These are phyloP conservation scores for Leishmania mexicana DNA, from an alignment of 208 protist genomes.

Conservation along the genomic window DNA sequence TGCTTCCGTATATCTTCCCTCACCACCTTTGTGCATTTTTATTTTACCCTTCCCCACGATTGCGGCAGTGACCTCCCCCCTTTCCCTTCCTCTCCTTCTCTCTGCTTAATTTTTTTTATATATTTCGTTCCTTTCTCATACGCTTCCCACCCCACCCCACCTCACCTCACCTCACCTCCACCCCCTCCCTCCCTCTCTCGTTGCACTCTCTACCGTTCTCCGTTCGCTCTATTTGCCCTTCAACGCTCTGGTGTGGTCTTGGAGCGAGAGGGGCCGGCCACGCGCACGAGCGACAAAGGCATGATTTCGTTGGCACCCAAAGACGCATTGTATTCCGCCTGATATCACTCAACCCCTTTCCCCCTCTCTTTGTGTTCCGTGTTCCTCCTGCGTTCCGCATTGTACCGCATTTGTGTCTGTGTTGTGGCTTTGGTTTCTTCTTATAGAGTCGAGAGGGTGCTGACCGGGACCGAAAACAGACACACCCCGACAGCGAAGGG, in stretches of 20 bases:
- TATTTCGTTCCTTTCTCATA: no score
- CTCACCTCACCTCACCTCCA: no score
- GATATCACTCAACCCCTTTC: conserved; percentile 12
- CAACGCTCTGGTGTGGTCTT: background rate
- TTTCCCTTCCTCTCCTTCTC: background rate
- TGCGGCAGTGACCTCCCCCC: background rate
- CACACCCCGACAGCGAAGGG: background rate
- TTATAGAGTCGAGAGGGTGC: background rate
- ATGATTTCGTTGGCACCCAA: background rate
- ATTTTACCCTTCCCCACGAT: background rate
- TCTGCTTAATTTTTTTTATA: background rate
- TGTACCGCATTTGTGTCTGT: background rate
- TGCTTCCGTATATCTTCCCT: background rate
- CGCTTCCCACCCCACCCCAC: no score
- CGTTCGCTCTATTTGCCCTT: background rate
- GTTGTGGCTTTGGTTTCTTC: background rate
- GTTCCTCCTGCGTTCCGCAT: background rate
- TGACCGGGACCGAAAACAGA: background rate
- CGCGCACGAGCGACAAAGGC: background rate
- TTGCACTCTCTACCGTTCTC: background rate
- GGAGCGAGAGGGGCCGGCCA: background rate
- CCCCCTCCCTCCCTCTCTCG: background rate
- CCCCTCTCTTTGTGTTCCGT: background rate
- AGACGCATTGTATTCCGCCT: background rate
- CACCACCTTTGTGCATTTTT: background rate